Evolutionary conservation across 345 rosid genomes (phyloP).

Genomic region (Luvunga scandens): DNA sequence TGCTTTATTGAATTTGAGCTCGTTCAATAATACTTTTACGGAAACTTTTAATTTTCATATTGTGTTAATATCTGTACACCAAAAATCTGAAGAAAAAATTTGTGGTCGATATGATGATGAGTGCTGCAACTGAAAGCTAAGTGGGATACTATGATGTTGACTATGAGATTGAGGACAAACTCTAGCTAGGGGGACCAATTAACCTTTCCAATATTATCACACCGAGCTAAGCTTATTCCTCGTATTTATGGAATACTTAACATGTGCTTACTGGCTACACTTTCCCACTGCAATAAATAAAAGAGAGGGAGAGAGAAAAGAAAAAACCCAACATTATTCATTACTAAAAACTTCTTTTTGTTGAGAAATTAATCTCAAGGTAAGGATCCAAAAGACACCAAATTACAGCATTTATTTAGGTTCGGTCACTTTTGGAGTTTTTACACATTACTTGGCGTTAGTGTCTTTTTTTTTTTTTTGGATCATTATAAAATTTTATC

Average conservation of each 20-base stretch:
- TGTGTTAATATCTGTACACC: neutral
- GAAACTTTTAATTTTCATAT: no score
- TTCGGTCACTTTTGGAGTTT: neutral
- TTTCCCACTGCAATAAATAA: neutral
- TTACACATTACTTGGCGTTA: no score
- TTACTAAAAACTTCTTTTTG: neutral
- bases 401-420: neutral
- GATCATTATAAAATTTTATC: neutral
- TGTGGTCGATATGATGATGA: neutral
- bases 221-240: neutral
- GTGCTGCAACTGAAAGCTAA: neutral
- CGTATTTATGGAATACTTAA: neutral
- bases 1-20: neutral
- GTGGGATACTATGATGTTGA: slow-evolving; percentile 19
- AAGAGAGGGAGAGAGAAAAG: no score
- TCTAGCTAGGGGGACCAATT: slow-evolving; percentile 4
- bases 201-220: neutral
- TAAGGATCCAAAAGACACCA: no score
- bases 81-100: neutral
- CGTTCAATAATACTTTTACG: neutral
- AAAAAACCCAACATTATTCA: neutral
- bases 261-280: slow-evolving; percentile 9
- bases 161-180: neutral
- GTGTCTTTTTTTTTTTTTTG: no score
- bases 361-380: no score